Base-by-base conservation (phyloP, 805 yeast genomes). In the Metschnikowia chrysomelidarum region DNA sequence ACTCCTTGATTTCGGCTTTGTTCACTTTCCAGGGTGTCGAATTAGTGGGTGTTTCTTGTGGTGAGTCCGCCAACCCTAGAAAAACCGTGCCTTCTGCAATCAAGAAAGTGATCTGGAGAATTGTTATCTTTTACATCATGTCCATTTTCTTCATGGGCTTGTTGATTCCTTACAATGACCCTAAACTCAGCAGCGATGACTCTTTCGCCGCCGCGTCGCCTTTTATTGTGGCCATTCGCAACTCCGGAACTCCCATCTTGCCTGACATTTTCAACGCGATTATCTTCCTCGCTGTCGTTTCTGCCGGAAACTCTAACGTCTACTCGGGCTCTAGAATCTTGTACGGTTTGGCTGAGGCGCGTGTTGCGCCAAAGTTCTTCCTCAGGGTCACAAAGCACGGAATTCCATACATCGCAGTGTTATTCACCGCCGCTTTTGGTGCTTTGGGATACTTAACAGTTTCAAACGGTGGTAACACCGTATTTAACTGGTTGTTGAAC, bases 21-120 rank as follows among this genome's bases (percentile, higher is more conserved):
- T 83, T 83, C 67, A 82, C 89, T 18, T 82, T 74, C 58, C 88
- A 82, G 62, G 89, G 89, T 59, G 80, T 83, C 32, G 93, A 83
- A 57, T 68, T 81, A 55, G 78, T 81, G 15, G 89, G 88, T 59
- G 69, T 83, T 36, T 69, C 87, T 3, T 84, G 85, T 21, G 87
- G 88, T 60, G 93, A 83, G 60, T 70, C 82, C 32, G 69, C 70
- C 19, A 79, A 79, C 55, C 88, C 89, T 38, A 67, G 80, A 57
- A 78, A 75, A 46, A 64, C 85, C 18, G 81, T 82, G 39, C 88
- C 89, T 40, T 71, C 73, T 32, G 87, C 89, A 23, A 79, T 82
- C 53, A 78, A 73, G 53, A 80, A 80, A 49, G 87, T 82, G 24
- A 70, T 81, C 38, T 64, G 71, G 58, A 70, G 91, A 64, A 81